Base-by-base conservation (phyloP, 805 yeast genomes). In the Candida sanyiensis region DNA sequence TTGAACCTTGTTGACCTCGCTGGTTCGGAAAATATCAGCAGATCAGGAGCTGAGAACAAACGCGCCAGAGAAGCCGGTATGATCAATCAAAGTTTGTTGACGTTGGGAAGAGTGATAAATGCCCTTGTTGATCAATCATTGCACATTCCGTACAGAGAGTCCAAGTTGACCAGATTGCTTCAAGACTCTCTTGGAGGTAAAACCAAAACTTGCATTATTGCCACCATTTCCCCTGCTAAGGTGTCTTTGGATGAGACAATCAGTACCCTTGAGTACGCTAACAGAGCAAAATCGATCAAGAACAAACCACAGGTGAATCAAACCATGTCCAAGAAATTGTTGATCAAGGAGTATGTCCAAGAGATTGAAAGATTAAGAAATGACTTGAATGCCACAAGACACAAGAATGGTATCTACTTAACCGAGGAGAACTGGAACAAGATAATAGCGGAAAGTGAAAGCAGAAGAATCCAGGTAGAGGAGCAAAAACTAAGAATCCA, bases 1-100 rank as follows among this genome's bases (percentile, higher is more conserved):
- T 70, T 86, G 56, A 86, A 88, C 54, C 64, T 88, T 7, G 97
- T 89, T n/a, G 97, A 88, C 62, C 66, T 89, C 49, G 97, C 97
- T 0, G 97, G 97, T 1, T 83, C 94, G 17, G 97, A 88, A 54
- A 87, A 87, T 56, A 80, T 88, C 32, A 74, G 69, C 46, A 67
- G 86, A 46, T 83, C 95, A 0, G 97, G 97, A 2, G 95, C 96
- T 0, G 73, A 75, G 19, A 79, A 81, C 54, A 79, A 75, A 52
- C 71, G 95, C 27, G 96, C 96, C 0, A 77, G 87, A 45, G 97
- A 88, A 58, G 96, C 96, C 2, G 96, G 96, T 0, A 72, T 83
- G 43, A 89, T 89, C 33, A 88, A 88, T 59, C 94, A 85, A 58
- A 81, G 93, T 51, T 66, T 88, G 38, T 63, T 89, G 24, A 80